Conservation (phyloP, 345 rosid species). For the Raphanus sativus region DNA sequence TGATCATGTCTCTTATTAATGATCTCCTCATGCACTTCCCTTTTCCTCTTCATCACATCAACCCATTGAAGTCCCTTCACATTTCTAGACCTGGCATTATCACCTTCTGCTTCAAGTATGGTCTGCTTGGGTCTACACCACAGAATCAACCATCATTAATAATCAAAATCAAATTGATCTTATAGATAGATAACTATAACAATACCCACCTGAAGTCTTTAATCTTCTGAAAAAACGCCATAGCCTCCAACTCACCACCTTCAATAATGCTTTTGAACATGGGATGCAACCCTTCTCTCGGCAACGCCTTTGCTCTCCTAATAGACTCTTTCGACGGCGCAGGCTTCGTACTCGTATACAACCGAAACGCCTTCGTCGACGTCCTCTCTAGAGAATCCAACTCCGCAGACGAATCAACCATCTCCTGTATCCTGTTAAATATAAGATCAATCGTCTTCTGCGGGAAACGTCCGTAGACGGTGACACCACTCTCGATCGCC, state of each 20-base stretch:
- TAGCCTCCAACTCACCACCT: constrained; percentile 83
- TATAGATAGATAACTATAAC: neutral
- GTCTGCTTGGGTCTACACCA: constrained; percentile 91
- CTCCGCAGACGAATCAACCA: constrained; percentile 82
- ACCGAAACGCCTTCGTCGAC: constrained; percentile 79
- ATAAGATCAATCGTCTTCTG: constrained; percentile 83
- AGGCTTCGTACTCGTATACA: constrained; percentile 86
- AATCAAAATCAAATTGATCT: constrained; percentile 5
- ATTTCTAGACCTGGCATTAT: constrained; percentile 76
- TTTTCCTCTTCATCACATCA: constrained; percentile 93
- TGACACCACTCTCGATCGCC: constrained; percentile 81
- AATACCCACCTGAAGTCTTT: constrained; percentile 72
- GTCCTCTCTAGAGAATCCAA: constrained; percentile 65
- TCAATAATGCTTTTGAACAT: constrained; percentile 69
- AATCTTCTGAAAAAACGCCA: constrained; percentile 88
- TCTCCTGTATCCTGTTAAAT: constrained; percentile 66
- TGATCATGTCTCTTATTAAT: constrained; percentile 63
- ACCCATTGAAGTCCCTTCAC: constrained; percentile 75
- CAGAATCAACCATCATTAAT: constrained; percentile 30
- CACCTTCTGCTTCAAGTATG: constrained; percentile 96
- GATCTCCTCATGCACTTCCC: constrained; percentile 76
- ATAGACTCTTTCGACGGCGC: constrained; percentile 87
- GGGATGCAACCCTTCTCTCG: constrained; percentile 88
- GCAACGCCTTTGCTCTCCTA: constrained; percentile 76
- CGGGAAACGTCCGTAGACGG: constrained; percentile 91